phyloP scores from a whole-genome alignment of 2,329 filamentous ascomycete species.

The Talaromyces sp. region DNA sequence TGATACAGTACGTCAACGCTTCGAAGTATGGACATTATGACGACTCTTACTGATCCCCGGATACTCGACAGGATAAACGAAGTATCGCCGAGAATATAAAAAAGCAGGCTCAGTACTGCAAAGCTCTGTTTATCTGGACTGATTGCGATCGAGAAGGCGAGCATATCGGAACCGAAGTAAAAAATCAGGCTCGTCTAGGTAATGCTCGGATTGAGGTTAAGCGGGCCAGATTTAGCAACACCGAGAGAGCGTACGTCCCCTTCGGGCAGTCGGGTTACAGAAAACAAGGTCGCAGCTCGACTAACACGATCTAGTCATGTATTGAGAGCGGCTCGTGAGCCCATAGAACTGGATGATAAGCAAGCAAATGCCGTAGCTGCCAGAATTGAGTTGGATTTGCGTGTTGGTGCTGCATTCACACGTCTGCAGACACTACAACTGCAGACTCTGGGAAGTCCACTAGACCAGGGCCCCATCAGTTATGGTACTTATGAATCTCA shows the following conservation, averaged over 20 bases:
- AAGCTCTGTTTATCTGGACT: slow-evolving; percentile 90
- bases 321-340: slow-evolving; percentile 71
- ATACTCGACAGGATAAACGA: slow-evolving; percentile 62
- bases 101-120: slow-evolving; percentile 67
- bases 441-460: slow-evolving; percentile 64
- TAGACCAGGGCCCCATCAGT: slow-evolving; percentile 67
- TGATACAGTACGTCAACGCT: slow-evolving; percentile 52
- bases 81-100: slow-evolving; percentile 81
- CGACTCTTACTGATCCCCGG: slow-evolving; percentile 1
- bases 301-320: slow-evolving; percentile 63
- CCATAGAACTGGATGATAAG: slow-evolving; percentile 73
- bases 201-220: slow-evolving; percentile 75
- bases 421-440: slow-evolving; percentile 78
- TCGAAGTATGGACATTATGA: background rate
- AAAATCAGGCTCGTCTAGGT: slow-evolving; percentile 69
- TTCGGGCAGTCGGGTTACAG: background rate
- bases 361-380: slow-evolving; percentile 85
- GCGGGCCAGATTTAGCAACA: slow-evolving; percentile 90
- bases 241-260: slow-evolving; percentile 71
- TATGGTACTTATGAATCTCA: slow-evolving; percentile 58
- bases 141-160: slow-evolving; percentile 98
- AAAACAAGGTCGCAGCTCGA: background rate
- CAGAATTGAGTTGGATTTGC: slow-evolving; percentile 85
- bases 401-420: slow-evolving; percentile 90
- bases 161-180: slow-evolving; percentile 89